Evolutionary conservation across 129 eudicot genomes (phyloP).

Genomic region (Chrysanthemum lavandulifolium): DNA sequence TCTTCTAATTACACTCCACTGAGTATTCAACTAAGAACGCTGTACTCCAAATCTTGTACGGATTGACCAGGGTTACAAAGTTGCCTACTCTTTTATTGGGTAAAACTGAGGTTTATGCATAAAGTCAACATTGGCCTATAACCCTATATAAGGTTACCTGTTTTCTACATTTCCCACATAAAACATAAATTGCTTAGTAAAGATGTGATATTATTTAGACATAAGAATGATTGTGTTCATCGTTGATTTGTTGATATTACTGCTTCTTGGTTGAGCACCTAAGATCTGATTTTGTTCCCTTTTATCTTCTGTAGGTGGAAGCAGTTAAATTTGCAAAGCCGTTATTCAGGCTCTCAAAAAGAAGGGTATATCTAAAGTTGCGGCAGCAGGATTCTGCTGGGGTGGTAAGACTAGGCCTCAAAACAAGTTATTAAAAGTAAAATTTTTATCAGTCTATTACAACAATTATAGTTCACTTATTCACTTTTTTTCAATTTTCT

Average conservation of each 20-base stretch:
- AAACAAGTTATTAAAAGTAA: not conserved
- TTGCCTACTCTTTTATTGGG: too few species aligned
- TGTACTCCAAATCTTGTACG: too few species aligned
- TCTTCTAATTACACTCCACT: too few species aligned
- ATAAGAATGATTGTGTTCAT: not conserved
- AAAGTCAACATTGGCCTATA: too few species aligned
- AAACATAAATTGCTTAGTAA: too few species aligned
- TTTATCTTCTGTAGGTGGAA: constrained; percentile 5
- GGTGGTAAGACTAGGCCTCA: constrained; percentile 53
- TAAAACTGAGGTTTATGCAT: too few species aligned
- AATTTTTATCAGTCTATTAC: not conserved
- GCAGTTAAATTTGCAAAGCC: constrained; percentile 16
- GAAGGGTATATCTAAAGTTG: constrained; percentile 61
- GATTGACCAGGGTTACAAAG: too few species aligned
- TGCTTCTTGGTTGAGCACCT: not conserved
- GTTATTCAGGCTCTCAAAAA: constrained; percentile 50
- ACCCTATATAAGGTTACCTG: too few species aligned
- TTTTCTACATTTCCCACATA: too few species aligned
- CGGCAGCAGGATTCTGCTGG: constrained; percentile 91
- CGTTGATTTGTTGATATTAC: not conserved
- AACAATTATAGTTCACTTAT: not conserved
- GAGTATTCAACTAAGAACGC: too few species aligned
- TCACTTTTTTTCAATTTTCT: not conserved
- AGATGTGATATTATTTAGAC: too few species aligned
- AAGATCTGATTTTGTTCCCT: not conserved